Conservation (phyloP, 768 basidiomycete genomes). For the Paxillus ammoniavirescens region DNA sequence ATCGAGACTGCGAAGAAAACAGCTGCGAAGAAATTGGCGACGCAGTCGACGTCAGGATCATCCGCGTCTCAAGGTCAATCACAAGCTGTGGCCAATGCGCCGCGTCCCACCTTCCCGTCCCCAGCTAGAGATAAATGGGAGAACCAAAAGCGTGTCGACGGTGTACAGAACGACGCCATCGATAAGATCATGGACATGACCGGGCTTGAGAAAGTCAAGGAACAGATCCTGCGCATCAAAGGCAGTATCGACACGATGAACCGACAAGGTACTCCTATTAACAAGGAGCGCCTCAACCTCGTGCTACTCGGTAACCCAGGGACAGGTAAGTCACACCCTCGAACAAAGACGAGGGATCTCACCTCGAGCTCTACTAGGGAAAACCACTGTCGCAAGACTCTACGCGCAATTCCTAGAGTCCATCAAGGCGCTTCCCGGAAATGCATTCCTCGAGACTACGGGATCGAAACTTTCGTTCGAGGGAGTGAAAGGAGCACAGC, state of each 20-base stretch:
- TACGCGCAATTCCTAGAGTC: constrained; percentile 66
- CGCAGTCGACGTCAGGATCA: background rate
- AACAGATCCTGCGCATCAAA: constrained; percentile 56
- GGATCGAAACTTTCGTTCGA: constrained; percentile 60
- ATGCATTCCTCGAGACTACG: constrained; percentile 59
- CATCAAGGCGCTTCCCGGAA: constrained; percentile 51
- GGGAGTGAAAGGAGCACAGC: constrained; percentile 53
- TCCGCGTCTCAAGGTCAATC: constrained; percentile 1
- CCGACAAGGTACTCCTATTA: constrained; percentile 53
- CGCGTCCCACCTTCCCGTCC: constrained; percentile 27
- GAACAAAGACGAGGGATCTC: background rate
- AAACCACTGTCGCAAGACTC: constrained; percentile 66
- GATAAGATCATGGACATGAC: constrained; percentile 70
- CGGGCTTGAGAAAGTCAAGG: constrained; percentile 66
- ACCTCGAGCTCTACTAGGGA: constrained; percentile 39
- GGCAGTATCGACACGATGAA: constrained; percentile 52
- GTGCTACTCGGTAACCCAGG: constrained; percentile 70
- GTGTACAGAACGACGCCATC: constrained; percentile 50
- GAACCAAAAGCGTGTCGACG: constrained; percentile 53
- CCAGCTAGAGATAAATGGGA: constrained; percentile 51
- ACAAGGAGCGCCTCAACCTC: constrained; percentile 59
- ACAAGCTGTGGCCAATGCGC: constrained; percentile 5
- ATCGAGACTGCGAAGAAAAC: constrained; percentile 13
- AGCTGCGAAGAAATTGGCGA: background rate
- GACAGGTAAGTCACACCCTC: constrained; percentile 47